A percentile compares a stretch with the other conserved stretches of the same genome.
Conservation (phyloP, 2,329 filamentous ascomycete genomes). For the Botrytis fragariae region DNA sequence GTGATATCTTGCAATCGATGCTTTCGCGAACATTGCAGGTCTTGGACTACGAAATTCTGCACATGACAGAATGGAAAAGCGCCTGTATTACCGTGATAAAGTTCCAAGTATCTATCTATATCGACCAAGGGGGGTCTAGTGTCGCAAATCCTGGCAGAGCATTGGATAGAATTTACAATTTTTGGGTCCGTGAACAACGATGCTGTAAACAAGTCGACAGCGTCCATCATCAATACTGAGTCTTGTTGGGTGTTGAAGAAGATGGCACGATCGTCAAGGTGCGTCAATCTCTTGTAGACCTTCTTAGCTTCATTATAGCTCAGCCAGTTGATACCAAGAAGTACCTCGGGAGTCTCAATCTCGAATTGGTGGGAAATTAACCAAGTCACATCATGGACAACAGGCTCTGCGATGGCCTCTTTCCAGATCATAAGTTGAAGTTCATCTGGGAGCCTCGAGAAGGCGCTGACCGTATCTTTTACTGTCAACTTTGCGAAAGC, state of each 20-base stretch:
- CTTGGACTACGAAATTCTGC: background rate
- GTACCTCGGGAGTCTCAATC: background rate
- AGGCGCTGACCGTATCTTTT: background rate
- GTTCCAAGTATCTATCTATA: background rate
- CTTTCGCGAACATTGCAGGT: background rate
- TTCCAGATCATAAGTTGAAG: background rate
- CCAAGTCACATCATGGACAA: background rate
- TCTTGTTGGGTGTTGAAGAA: background rate
- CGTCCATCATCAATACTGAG: background rate
- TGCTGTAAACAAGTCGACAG: background rate
- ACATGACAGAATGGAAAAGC: background rate
- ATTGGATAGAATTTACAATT: background rate
- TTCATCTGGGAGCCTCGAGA: background rate
- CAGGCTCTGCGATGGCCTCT: background rate
- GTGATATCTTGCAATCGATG: slow-evolving; percentile 1
- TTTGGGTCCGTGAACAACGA: background rate
- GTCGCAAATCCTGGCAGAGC: background rate
- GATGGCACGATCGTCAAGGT: background rate
- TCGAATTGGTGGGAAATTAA: rapidly evolving
- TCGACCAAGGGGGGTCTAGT: background rate
- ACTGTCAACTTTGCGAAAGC: background rate
- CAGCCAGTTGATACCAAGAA: background rate
- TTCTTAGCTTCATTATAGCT: background rate
- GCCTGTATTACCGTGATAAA: rapidly evolving
- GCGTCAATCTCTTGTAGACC: background rate